Conservation (phyloP, 176 grass and related monocot species). For the Oryza glaberrima region DNA sequence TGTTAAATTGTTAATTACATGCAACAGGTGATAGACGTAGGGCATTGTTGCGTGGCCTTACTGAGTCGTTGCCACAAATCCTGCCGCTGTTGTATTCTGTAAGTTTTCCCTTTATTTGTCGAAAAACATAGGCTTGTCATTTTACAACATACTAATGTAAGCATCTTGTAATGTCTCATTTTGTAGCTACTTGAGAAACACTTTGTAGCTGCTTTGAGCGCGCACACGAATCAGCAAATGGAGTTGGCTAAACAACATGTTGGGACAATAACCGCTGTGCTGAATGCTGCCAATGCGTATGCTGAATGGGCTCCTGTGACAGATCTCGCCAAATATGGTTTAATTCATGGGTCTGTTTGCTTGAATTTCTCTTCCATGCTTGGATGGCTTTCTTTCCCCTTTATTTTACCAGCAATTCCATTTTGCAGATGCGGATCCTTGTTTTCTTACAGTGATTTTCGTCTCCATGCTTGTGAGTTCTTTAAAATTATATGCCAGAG, state of each 20-base stretch:
- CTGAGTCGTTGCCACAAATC: slow-evolving; percentile 82
- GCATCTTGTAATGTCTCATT: slow-evolving; percentile 29
- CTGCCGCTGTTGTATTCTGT: slow-evolving; percentile 89
- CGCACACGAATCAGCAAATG: slow-evolving; percentile 68
- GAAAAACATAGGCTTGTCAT: slow-evolving; percentile 17
- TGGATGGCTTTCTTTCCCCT: background rate
- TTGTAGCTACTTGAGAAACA: slow-evolving; percentile 94
- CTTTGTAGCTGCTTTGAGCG: slow-evolving; percentile 81
- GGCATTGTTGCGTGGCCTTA: slow-evolving; percentile 85
- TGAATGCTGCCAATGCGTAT: slow-evolving; percentile 96
- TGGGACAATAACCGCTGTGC: slow-evolving; percentile 74
- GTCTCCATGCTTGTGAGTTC: slow-evolving; percentile 90
- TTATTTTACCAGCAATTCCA: slow-evolving; percentile 33
- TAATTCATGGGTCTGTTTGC: slow-evolving; percentile 81
- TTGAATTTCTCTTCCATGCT: slow-evolving; percentile 25
- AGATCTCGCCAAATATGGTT: slow-evolving; percentile 90
- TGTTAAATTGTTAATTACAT: slow-evolving; percentile 29
- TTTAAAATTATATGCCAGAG: slow-evolving; percentile 96
- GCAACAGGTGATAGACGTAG: slow-evolving; percentile 84
- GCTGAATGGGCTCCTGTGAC: slow-evolving; percentile 95
- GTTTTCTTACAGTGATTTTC: slow-evolving; percentile 88
- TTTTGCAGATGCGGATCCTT: slow-evolving; percentile 80
- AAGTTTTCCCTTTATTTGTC: slow-evolving; percentile 51
- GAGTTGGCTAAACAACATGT: slow-evolving; percentile 85
- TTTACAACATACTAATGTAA: slow-evolving; percentile 23